A percentile compares a stretch with the other conserved stretches of the same genome.
These are phyloP conservation scores for Ascochyta lentis DNA, from an alignment of 2,329 filamentous ascomycete species.

Conservation along the genomic window DNA sequence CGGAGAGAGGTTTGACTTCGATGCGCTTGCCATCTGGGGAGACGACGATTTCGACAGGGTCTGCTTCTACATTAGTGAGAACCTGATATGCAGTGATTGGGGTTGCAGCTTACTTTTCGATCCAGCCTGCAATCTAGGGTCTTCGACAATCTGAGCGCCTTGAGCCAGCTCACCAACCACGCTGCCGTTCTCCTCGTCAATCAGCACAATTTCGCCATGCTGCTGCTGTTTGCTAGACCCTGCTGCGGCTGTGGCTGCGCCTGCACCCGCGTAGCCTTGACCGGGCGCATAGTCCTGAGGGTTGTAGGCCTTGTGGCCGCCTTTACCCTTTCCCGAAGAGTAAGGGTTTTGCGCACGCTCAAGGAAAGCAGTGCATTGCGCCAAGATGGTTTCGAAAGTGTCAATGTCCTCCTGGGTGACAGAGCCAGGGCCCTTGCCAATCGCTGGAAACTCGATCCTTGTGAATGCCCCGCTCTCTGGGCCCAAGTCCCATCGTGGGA, in stretches of 20 bases:
- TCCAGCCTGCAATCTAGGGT: constrained; percentile 77
- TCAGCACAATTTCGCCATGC: constrained; percentile 80
- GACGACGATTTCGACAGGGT: constrained; percentile 80
- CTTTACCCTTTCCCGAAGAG: constrained; percentile 50
- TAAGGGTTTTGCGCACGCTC: constrained; percentile 74
- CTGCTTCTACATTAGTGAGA: constrained; percentile 52
- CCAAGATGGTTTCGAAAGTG: constrained; percentile 96
- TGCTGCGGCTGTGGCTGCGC: constrained; percentile 49
- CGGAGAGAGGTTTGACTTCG: constrained; percentile 70
- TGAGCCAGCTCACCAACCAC: constrained; percentile 91
- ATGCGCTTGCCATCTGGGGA: constrained; percentile 72
- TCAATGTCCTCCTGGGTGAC: constrained; percentile 90
- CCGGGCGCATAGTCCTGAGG: constrained; percentile 81
- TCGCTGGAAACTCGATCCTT: constrained; percentile 83
- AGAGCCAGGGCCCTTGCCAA: constrained; percentile 67
- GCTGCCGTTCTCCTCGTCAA: constrained; percentile 95
- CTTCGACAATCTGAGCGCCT: constrained; percentile 80
- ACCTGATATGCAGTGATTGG: not conserved
- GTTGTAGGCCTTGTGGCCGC: constrained; percentile 67
- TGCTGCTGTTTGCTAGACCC: constrained; percentile 42
- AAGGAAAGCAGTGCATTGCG: constrained; percentile 96
- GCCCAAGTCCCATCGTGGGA: constrained; percentile 92
- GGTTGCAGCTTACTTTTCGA: constrained; percentile 75
- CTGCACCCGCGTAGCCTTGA: constrained; percentile 70
- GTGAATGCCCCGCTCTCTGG: constrained; percentile 90